Evolutionary conservation across 306 rosid species (phyloP).

Genomic region (Cucurbita moschata): DNA sequence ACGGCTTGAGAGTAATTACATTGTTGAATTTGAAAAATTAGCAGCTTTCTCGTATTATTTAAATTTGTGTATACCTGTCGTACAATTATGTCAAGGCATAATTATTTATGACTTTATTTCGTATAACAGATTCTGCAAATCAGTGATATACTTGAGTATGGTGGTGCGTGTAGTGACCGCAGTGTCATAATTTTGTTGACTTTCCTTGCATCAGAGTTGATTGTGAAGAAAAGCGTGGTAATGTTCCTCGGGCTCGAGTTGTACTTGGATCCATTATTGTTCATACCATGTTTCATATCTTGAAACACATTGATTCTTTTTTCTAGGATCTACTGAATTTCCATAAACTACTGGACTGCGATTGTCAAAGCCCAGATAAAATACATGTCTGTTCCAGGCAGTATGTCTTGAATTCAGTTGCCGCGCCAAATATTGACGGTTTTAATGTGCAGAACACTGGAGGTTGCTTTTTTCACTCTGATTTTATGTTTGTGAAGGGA

Average conservation of each 20-base stretch:
- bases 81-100: background rate
- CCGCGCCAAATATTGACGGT: conserved; percentile 22
- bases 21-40: background rate
- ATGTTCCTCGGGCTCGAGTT: conserved; percentile 6
- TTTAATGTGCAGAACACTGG: conserved; percentile 20
- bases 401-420: conserved; percentile 27
- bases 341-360: conserved; percentile 58
- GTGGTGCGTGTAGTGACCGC: conserved; percentile 54
- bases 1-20: background rate
- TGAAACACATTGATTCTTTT: background rate
- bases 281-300: conserved; percentile 1
- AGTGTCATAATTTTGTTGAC: conserved; percentile 82
- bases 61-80: background rate
- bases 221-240: conserved; percentile 82
- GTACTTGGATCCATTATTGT: background rate
- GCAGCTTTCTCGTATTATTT: background rate
- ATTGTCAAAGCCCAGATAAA: conserved; percentile 33
- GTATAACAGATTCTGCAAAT: conserved; percentile 63
- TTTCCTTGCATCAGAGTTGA: conserved; percentile 76
- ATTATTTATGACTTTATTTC: background rate
- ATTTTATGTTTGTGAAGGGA: background rate
- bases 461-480: conserved; percentile 28
- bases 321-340: conserved; percentile 67
- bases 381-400: conserved; percentile 26
- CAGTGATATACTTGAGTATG: conserved; percentile 75